Conservation (phyloP, 352 stramenopile genomes). For the Pythium plurisporium region DNA sequence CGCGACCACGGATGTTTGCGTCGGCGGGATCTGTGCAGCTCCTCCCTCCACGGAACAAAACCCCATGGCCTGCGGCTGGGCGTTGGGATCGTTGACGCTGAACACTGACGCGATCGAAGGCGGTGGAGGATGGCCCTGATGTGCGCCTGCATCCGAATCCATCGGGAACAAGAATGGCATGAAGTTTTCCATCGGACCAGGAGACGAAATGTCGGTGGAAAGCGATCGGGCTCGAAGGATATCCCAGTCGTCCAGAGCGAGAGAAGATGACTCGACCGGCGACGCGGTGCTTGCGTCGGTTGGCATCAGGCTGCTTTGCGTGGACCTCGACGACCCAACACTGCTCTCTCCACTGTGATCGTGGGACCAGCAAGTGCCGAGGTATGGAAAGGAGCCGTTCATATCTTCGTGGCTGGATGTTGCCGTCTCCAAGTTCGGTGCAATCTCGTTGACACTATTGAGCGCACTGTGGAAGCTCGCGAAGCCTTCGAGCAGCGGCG, state of each 20-base stretch:
- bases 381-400: constrained; percentile 14
- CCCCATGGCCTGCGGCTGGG: not conserved
- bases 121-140: not conserved
- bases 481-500: constrained; percentile 19
- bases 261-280: not conserved
- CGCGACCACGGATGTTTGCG: not conserved
- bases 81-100: not conserved
- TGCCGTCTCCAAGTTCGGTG: not conserved
- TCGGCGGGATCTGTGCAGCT: not conserved
- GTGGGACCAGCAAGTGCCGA: constrained; percentile 19
- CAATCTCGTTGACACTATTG: constrained; percentile 5
- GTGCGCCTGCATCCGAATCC: constrained; percentile 2
- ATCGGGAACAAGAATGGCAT: constrained; percentile 25
- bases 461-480: constrained; percentile 18
- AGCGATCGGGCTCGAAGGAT: constrained; percentile 13
- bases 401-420: not conserved
- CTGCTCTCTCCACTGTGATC: constrained; percentile 15
- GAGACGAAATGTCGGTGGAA: constrained; percentile 12
- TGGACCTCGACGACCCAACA: constrained; percentile 3
- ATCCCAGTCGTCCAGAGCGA: constrained; percentile 20
- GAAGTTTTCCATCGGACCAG: constrained; percentile 17
- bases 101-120: not conserved
- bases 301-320: constrained; percentile 4
- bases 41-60: not conserved
- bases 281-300: not conserved